Base-by-base conservation (phyloP, 208 protist species). In the Tetramitus jugosus region DNA sequence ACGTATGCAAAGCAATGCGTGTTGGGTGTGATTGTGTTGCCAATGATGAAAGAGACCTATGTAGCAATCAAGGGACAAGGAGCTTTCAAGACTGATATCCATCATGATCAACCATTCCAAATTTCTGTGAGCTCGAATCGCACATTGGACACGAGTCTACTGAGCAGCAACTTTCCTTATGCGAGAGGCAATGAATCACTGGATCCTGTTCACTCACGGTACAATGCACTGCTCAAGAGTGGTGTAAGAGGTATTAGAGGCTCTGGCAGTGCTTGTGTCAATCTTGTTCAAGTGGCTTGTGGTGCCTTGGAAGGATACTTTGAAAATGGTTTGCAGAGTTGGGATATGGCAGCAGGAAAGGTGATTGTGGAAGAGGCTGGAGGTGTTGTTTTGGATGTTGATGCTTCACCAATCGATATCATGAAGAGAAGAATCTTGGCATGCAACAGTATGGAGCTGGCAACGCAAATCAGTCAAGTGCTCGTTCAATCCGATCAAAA, bases 321-420 rank as follows among this genome's bases (percentile, higher is more conserved):
- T 56, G 69, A 76, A 43, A 60, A 40, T n/a, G 46, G 46, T 23
- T 29, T 76, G 23, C 46, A 60, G 39, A 39, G n/a, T 20, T 76
- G 69, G 69, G 69, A 76, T 42, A 60, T 76, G 7, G n/a, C 46
- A 23, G 69, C 69, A 31, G 69, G 69, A 31, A 60, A 43, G 29
- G 20, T 76, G 26, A 76, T 76, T 60, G 69, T 76, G 7, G 46
- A 76, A 43, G 69, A 76, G 42, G 69, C 69, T 35, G 69, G 69
- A 31, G 69, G 69, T 13, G 13, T 39, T 3, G 69, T 61, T 6
- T 43, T 8, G 56, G 69, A 76, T 76, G 10, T 33, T 33, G n/a
- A 1, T 76, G 69, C 17, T 7, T 10, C 3, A 62, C 26, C 14
- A 31, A n/a, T n/a, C 29, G 56, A 62, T 31, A 23, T 62, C 29